A percentile compares a stretch with the other conserved stretches of the same genome.
Evolutionary conservation across 2,329 filamentous ascomycete genomes (phyloP).

Genomic region (Gremmenia infestans): DNA sequence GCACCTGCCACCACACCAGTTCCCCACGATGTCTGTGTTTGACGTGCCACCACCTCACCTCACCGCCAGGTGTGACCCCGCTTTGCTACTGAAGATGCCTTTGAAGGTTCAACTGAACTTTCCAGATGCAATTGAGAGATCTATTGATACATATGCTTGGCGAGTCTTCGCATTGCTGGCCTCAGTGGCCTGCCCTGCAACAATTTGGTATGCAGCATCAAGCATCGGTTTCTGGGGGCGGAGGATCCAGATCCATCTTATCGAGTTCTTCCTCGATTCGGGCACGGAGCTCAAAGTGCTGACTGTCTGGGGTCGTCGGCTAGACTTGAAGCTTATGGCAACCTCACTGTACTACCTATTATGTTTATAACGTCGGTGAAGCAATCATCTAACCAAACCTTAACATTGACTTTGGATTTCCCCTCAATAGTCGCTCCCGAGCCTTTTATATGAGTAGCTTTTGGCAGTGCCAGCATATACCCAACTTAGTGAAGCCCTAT

Average conservation of each 20-base stretch:
- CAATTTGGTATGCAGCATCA: too few species aligned
- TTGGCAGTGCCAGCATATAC: too few species aligned
- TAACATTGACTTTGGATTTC: not conserved
- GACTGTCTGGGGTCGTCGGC: not conserved
- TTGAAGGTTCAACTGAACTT: not conserved
- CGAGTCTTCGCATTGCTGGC: not conserved
- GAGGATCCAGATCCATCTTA: not conserved
- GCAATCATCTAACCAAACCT: not conserved
- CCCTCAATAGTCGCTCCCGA: not conserved
- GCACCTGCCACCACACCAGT: not conserved
- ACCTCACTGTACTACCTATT: not conserved
- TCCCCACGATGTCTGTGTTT: not conserved
- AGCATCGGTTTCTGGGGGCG: not conserved
- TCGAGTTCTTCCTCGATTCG: not conserved
- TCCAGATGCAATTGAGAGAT: not conserved
- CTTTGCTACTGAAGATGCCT: not conserved
- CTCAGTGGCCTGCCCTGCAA: not conserved
- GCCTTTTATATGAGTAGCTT: too few species aligned
- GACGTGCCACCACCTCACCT: conserved; percentile 4
- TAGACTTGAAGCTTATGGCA: not conserved
- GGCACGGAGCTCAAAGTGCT: not conserved
- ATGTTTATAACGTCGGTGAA: not conserved
- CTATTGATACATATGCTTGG: not conserved
- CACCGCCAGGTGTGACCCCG: conserved; percentile 4
- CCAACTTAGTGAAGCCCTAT: too few species aligned